Evolutionary conservation across 202 grass and related monocot species (phyloP).

Genomic region (Setaria viridis): DNA sequence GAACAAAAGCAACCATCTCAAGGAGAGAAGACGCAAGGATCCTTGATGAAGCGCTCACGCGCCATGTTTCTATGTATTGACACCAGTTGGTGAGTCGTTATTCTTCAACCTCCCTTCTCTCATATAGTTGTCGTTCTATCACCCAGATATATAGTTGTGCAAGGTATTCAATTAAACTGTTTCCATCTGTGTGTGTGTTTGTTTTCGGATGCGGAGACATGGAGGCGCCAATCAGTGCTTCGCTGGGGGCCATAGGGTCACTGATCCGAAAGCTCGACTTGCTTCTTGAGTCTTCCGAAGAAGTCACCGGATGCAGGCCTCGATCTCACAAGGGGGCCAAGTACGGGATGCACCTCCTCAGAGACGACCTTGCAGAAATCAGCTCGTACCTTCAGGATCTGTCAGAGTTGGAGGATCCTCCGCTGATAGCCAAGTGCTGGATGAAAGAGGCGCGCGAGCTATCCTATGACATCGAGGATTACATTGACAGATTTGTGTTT

Average conservation of each 20-base stretch:
- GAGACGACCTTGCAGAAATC: slow-evolving; percentile 6
- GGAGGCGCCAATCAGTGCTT: background rate
- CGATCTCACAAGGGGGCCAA: background rate
- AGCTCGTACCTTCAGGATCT: background rate
- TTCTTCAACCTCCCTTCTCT: no score
- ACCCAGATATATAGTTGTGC: no score
- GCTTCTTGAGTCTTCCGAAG: background rate
- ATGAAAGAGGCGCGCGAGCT: slow-evolving; percentile 34
- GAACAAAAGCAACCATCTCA: no score
- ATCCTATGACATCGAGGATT: background rate
- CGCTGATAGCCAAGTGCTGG: slow-evolving; percentile 2
- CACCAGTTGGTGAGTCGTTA: no score
- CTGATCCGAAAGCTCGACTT: background rate
- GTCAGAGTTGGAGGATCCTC: background rate
- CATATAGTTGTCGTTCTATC: no score
- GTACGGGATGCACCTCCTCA: background rate
- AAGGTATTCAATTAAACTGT: no score
- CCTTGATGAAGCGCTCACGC: no score
- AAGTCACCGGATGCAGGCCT: no score
- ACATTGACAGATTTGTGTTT: background rate
- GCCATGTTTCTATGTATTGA: no score
- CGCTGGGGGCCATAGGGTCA: slow-evolving; percentile 26
- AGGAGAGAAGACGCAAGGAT: no score
- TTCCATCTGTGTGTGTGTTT: no score
- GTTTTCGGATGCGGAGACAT: background rate